These are phyloP conservation scores for Rhodosporidiobolus sp. DNA, from an alignment of 768 basidiomycete genomes.

Conservation along the genomic window DNA sequence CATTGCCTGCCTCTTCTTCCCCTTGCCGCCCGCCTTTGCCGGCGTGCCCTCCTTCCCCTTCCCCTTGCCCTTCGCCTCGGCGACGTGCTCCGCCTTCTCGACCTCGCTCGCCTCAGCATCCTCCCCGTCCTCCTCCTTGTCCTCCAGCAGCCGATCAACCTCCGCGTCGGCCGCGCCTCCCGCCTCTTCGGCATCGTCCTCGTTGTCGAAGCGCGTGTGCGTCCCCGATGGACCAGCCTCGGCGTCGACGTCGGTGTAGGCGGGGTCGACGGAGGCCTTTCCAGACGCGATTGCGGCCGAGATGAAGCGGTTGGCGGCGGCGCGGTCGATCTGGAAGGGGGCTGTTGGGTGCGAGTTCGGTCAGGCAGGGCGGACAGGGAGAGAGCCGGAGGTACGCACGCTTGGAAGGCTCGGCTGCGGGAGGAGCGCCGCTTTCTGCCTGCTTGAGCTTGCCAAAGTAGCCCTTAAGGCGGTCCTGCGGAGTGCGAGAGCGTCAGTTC, in stretches of 20 bases:
- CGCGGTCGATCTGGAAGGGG: constrained; percentile 64
- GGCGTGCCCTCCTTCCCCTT: constrained; percentile 52
- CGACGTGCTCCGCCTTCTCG: neutral
- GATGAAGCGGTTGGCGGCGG: constrained; percentile 76
- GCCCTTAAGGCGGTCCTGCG: constrained; percentile 64
- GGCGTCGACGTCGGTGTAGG: constrained; percentile 18
- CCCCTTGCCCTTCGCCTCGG: constrained; percentile 46
- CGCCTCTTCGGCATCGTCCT: constrained; percentile 46
- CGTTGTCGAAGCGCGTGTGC: constrained; percentile 27
- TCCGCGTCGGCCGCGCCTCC: constrained; percentile 52
- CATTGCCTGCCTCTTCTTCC: constrained; percentile 49
- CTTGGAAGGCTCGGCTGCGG: constrained; percentile 39
- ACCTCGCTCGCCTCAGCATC: neutral
- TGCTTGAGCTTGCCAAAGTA: constrained; percentile 79
- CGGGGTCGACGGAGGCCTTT: constrained; percentile 20
- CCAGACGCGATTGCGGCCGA: constrained; percentile 49
- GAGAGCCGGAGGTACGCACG: constrained; percentile 3
- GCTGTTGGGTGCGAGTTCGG: constrained; percentile 44
- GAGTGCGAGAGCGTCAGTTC: neutral
- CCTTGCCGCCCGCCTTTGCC: neutral
- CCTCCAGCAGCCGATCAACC: constrained; percentile 60
- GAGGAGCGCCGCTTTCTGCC: constrained; percentile 61
- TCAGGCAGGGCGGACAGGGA: neutral
- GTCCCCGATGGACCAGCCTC: constrained; percentile 18
- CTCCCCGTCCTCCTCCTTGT: constrained; percentile 40